Percentiles rank a stretch among this genome's conserved stretches.
Evolutionary conservation across 2,329 filamentous ascomycete species (phyloP).

Genomic region (Scedosporium boydii): DNA sequence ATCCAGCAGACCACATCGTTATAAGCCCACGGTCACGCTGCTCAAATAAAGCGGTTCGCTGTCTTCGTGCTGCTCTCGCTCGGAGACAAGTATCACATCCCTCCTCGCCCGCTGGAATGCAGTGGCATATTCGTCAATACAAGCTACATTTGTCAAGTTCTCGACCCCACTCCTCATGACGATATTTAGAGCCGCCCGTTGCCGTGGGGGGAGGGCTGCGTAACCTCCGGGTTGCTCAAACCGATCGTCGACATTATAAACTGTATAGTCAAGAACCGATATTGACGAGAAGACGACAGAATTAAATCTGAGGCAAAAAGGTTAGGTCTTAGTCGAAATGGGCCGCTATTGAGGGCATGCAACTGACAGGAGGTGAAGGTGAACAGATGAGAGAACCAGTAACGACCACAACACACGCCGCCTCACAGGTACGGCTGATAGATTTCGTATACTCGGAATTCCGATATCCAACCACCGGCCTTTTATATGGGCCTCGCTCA

Average conservation of each 20-base stretch:
- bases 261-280: background rate
- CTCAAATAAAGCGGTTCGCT: too few relatives aligned
- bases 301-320: background rate
- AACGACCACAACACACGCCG: background rate
- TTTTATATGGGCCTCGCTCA: slow-evolving; percentile 14
- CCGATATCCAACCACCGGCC: slow-evolving; percentile 13
- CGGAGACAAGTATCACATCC: background rate
- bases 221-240: background rate
- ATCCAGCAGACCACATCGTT: background rate
- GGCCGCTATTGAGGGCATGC: background rate
- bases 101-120: background rate
- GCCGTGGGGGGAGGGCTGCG: background rate
- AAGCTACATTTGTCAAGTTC: background rate
- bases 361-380: background rate
- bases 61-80: too few relatives aligned
- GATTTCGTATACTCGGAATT: slow-evolving; percentile 11
- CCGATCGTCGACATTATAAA: background rate
- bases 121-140: background rate
- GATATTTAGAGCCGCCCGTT: background rate
- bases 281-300: background rate
- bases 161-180: background rate
- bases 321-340: background rate
- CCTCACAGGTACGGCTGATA: slow-evolving; percentile 1
- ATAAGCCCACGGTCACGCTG: too few relatives aligned
- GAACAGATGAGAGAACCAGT: background rate